Evolutionary conservation across 2,329 filamentous ascomycete genomes (phyloP).

Genomic region (Cladosporium sp.): DNA sequence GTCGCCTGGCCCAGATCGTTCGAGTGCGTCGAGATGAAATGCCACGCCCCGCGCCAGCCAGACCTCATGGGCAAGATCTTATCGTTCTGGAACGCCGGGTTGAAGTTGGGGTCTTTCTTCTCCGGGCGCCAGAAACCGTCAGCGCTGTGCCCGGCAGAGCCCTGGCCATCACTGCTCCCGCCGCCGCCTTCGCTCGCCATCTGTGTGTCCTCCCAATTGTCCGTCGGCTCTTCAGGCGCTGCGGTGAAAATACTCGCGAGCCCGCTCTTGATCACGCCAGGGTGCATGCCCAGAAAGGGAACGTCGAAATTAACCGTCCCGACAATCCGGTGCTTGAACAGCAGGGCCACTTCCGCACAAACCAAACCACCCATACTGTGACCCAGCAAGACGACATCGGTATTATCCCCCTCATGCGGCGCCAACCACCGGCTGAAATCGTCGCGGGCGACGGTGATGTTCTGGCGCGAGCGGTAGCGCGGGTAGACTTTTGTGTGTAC

Average conservation of each 20-base stretch:
- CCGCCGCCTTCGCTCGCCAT: background rate
- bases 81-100: conserved; percentile 74
- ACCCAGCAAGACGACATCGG: conserved; percentile 78
- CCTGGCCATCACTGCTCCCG: background rate
- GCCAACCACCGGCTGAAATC: conserved; percentile 79
- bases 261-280: conserved; percentile 78
- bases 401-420: conserved; percentile 68
- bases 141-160: background rate
- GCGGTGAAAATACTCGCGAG: conserved; percentile 70
- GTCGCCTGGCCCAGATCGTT: conserved; percentile 68
- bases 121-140: conserved; percentile 27
- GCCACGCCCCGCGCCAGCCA: conserved; percentile 62
- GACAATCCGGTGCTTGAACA: conserved; percentile 68
- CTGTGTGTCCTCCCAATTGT: conserved; percentile 14
- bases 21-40: conserved; percentile 79
- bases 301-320: conserved; percentile 81
- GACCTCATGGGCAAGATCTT: conserved; percentile 63
- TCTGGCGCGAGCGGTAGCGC: conserved; percentile 70
- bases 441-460: conserved; percentile 69
- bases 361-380: conserved; percentile 89
- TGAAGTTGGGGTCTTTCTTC: conserved; percentile 59
- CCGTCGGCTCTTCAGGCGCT: conserved; percentile 34
- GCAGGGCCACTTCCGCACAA: conserved; percentile 71
- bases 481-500: conserved; percentile 87
- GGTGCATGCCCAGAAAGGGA: conserved; percentile 84